Conservation (phyloP, 2,329 filamentous ascomycete species). For the Dactylonectria estremocensis region DNA sequence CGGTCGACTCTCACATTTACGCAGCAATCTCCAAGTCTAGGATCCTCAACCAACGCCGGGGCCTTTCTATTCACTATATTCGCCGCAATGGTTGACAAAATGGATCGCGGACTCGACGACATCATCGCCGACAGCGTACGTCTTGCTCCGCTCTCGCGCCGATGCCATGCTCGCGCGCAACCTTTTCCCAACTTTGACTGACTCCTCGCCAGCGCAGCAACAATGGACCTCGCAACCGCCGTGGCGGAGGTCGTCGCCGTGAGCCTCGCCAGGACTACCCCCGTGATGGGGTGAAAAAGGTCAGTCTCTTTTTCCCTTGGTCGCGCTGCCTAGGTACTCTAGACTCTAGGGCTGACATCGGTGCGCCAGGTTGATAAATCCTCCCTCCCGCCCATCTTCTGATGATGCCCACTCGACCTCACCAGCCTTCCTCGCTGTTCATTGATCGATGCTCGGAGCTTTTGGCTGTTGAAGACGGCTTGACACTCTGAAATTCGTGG, state of each 20-base stretch:
- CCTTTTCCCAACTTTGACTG: slow-evolving; percentile 37
- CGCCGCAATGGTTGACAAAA: slow-evolving; percentile 57
- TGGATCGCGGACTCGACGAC: slow-evolving; percentile 71
- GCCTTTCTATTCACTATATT: slow-evolving; percentile 12
- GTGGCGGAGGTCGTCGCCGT: slow-evolving; percentile 54
- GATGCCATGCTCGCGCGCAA: slow-evolving; percentile 24
- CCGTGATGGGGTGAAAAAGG: slow-evolving; percentile 94
- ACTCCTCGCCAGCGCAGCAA: slow-evolving; percentile 46
- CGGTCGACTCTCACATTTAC: not conserved
- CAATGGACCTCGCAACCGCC: slow-evolving; percentile 56
- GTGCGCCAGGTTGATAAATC: slow-evolving; percentile 53
- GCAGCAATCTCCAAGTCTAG: slow-evolving; percentile 1
- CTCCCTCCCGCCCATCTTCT: slow-evolving; percentile 50
- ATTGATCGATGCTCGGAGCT: slow-evolving; percentile 50
- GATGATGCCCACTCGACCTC: slow-evolving; percentile 47
- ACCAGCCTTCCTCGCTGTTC: slow-evolving; percentile 50
- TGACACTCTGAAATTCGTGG: slow-evolving; percentile 56
- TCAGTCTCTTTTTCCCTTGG: slow-evolving; percentile 54
- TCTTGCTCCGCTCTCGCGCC: slow-evolving; percentile 22
- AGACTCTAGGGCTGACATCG: slow-evolving; percentile 39
- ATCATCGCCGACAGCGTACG: slow-evolving; percentile 68
- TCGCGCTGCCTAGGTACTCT: slow-evolving; percentile 7
- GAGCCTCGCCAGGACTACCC: slow-evolving; percentile 67
- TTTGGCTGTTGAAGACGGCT: slow-evolving; percentile 51
- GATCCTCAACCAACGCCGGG: not conserved